These are phyloP conservation scores for Sclerotinia trifoliorum DNA, from an alignment of 2,329 filamentous ascomycete genomes.

Conservation along the genomic window DNA sequence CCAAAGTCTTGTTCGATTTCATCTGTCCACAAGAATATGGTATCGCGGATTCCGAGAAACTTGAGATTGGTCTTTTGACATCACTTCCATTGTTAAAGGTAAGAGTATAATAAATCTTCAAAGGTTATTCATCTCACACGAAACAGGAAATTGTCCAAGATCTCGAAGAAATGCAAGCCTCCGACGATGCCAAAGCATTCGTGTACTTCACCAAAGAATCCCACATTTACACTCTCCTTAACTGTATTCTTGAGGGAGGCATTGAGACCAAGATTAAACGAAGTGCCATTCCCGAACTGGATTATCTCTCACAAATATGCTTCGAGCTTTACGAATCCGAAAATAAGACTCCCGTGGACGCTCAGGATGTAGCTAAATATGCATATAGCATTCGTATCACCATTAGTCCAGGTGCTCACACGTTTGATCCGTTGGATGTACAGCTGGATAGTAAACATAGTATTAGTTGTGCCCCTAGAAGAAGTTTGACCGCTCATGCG, in stretches of 20 bases:
- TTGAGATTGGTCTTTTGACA: constrained; percentile 96
- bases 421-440: constrained; percentile 93
- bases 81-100: constrained; percentile 79
- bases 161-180: constrained; percentile 94
- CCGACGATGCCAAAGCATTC: constrained; percentile 89
- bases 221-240: constrained; percentile 96
- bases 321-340: constrained; percentile 98
- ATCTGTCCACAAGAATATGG: constrained; percentile 98
- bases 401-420: constrained; percentile 92
- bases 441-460: constrained; percentile 95
- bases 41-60: constrained; percentile 90
- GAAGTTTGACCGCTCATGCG: constrained; percentile 84
- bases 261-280: constrained; percentile 96
- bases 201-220: constrained; percentile 99
- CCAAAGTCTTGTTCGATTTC: constrained; percentile 96
- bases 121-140: constrained; percentile 23
- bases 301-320: constrained; percentile 96
- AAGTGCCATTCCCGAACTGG: constrained; percentile 91
- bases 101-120: background rate
- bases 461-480: constrained; percentile 88
- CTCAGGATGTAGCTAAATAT: constrained; percentile 49
- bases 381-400: constrained; percentile 96
- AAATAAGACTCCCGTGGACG: constrained; percentile 48
- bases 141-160: constrained; percentile 87
- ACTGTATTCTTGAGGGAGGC: constrained; percentile 95